Evolutionary conservation across 2,329 filamentous ascomycete genomes (phyloP).

Genomic region (Fusarium heterosporum): DNA sequence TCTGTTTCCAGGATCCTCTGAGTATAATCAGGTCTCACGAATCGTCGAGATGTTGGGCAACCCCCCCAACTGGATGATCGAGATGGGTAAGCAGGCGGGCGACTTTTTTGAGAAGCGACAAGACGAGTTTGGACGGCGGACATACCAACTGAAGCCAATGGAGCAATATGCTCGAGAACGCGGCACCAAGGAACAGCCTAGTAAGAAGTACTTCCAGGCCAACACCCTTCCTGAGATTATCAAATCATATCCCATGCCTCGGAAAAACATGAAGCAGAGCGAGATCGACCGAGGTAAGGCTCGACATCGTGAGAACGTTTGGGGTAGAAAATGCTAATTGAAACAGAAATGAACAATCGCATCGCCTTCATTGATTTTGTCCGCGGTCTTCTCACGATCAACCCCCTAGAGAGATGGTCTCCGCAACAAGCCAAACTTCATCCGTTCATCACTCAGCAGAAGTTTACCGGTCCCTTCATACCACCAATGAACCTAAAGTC

Average conservation of each 20-base stretch:
- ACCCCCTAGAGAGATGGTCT: conserved; percentile 96
- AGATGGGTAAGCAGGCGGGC: conserved; percentile 97
- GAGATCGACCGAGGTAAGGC: conserved; percentile 91
- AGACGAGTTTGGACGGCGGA: conserved; percentile 92
- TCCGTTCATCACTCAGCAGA: conserved; percentile 98
- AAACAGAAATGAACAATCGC: conserved; percentile 95
- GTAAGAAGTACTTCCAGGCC: conserved; percentile 99
- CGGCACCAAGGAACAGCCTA: conserved; percentile 96
- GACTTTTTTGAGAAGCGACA: conserved; percentile 95
- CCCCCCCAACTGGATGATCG: conserved; percentile 98
- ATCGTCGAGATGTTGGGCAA: conserved; percentile 99
- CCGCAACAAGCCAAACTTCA: conserved; percentile 97
- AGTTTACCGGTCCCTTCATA: conserved; percentile 95
- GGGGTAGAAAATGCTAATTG: conserved; percentile 31
- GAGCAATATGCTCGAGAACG: conserved; percentile 97
- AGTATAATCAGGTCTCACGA: conserved; percentile 97
- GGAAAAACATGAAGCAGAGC: conserved; percentile 98
- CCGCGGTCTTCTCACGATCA: conserved; percentile 90
- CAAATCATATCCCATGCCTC: conserved; percentile 96
- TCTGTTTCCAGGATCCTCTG: conserved; percentile 94
- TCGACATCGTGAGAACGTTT: neutral
- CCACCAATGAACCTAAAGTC: conserved; percentile 97
- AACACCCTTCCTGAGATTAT: conserved; percentile 97
- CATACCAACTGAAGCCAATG: conserved; percentile 94
- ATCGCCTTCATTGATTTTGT: conserved; percentile 99